phyloP scores from a whole-genome alignment of 768 basidiomycete species.

The Russula griseocarnosa region DNA sequence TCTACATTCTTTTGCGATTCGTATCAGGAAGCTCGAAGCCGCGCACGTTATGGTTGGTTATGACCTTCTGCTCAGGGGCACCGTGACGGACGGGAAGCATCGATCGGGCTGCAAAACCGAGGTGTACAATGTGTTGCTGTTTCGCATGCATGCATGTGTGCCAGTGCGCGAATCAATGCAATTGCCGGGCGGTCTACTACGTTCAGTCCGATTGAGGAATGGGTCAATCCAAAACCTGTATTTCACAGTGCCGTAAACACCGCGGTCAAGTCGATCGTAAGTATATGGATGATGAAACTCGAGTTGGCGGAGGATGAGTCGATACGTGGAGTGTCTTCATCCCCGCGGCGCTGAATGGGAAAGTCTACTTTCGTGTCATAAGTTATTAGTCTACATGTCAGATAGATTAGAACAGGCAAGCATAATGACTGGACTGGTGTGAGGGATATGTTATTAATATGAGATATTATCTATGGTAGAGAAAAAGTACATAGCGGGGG shows the following conservation, averaged over 20 bases:
- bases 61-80: too few relatives aligned
- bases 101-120: too few relatives aligned
- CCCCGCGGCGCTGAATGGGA: conserved; percentile 2
- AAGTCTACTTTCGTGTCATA: neutral
- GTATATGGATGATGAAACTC: neutral
- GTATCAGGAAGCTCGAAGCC: too few relatives aligned
- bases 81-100: too few relatives aligned
- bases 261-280: neutral
- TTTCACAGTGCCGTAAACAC: neutral
- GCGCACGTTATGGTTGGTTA: too few relatives aligned
- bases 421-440: neutral
- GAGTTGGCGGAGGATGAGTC: neutral
- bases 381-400: neutral
- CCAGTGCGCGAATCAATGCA: too few relatives aligned
- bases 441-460: neutral
- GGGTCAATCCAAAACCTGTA: too few relatives aligned
- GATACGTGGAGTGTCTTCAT: neutral
- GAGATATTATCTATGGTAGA: neutral
- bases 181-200: too few relatives aligned
- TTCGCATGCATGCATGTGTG: too few relatives aligned
- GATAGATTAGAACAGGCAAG: neutral
- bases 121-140: too few relatives aligned
- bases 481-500: neutral
- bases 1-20: too few relatives aligned
- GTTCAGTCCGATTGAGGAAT: neutral